These are phyloP conservation scores for Lentinula novae-zelandiae DNA, from an alignment of 1,284 basidiomycete species.

Conservation along the genomic window DNA sequence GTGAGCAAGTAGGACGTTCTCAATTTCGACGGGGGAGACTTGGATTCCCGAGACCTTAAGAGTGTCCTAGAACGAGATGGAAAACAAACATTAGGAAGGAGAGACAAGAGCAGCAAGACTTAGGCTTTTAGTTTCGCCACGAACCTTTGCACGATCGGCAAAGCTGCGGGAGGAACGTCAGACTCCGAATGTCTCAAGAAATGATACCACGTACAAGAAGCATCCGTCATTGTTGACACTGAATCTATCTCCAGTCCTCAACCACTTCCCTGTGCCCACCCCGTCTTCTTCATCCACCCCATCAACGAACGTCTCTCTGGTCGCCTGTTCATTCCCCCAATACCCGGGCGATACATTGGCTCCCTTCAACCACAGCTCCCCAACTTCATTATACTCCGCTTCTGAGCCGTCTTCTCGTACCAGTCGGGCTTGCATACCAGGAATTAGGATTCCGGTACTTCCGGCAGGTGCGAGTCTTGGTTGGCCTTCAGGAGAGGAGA, in stretches of 20 bases:
- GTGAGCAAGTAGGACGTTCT: conserved; percentile 54
- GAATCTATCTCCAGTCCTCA: conserved; percentile 70
- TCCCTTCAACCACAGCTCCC: conserved; percentile 61
- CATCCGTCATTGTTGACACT: conserved; percentile 52
- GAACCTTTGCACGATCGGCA: conserved; percentile 56
- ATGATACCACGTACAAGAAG: conserved; percentile 52
- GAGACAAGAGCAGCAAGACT: no score
- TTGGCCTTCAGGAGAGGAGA: conserved; percentile 38
- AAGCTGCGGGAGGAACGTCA: conserved; percentile 35
- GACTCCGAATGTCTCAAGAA: background rate
- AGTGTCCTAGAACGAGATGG: conserved; percentile 46
- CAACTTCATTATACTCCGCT: conserved; percentile 52
- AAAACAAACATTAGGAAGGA: background rate
- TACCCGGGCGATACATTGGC: conserved; percentile 60
- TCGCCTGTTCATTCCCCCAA: conserved; percentile 65
- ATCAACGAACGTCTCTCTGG: conserved; percentile 57
- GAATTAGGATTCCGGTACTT: conserved; percentile 54
- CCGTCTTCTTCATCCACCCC: conserved; percentile 28
- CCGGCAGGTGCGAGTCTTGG: conserved; percentile 28
- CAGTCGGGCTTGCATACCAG: conserved; percentile 61
- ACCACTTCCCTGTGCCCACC: conserved; percentile 37
- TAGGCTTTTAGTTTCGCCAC: background rate
- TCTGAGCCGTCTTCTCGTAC: conserved; percentile 58
- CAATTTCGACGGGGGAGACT: conserved; percentile 73
- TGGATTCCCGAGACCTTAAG: conserved; percentile 72